phyloP scores from a whole-genome alignment of 257 asterid species.

The Rubia yunnanensis region DNA sequence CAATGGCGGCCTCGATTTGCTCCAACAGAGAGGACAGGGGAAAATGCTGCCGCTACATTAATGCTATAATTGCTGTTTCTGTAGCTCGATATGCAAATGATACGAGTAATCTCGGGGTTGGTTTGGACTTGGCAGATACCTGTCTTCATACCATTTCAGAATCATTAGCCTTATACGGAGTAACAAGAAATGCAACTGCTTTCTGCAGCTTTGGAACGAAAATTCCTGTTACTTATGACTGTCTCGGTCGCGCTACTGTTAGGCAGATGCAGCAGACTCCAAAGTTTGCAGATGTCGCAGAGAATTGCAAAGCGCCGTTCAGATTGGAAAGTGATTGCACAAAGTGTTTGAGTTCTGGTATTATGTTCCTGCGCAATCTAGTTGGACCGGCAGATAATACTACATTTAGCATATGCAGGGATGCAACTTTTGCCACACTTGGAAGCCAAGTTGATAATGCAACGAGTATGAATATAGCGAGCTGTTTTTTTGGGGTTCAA shows the following conservation, averaged over 20 bases:
- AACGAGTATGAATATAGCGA: slow-evolving; percentile 50
- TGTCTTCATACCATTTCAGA: slow-evolving; percentile 55
- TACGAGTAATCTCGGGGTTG: slow-evolving; percentile 62
- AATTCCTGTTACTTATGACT: slow-evolving; percentile 67
- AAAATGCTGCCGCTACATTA: slow-evolving; percentile 85
- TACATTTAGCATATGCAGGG: slow-evolving; percentile 87
- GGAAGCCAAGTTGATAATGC: slow-evolving; percentile 66
- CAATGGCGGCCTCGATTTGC: slow-evolving; percentile 73
- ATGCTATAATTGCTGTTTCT: slow-evolving; percentile 71
- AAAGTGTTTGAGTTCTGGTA: slow-evolving; percentile 74
- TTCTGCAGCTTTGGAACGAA: slow-evolving; percentile 86
- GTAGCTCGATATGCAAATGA: slow-evolving; percentile 66
- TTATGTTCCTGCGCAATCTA: slow-evolving; percentile 65
- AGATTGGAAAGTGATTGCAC: slow-evolving; percentile 43
- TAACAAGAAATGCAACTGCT: slow-evolving; percentile 47
- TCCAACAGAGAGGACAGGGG: slow-evolving; percentile 51
- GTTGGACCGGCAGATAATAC: slow-evolving; percentile 63
- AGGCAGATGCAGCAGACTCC: slow-evolving; percentile 69
- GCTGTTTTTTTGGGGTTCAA: slow-evolving; percentile 85
- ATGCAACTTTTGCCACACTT: slow-evolving; percentile 77
- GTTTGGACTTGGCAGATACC: slow-evolving; percentile 38
- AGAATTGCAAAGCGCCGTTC: slow-evolving; percentile 54
- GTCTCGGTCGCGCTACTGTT: slow-evolving; percentile 73
- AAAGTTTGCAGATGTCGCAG: slow-evolving; percentile 44
- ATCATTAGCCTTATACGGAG: slow-evolving; percentile 65